Evolutionary conservation across 352 stramenopile species (phyloP).

Genomic region (Globisporangium nunn): DNA sequence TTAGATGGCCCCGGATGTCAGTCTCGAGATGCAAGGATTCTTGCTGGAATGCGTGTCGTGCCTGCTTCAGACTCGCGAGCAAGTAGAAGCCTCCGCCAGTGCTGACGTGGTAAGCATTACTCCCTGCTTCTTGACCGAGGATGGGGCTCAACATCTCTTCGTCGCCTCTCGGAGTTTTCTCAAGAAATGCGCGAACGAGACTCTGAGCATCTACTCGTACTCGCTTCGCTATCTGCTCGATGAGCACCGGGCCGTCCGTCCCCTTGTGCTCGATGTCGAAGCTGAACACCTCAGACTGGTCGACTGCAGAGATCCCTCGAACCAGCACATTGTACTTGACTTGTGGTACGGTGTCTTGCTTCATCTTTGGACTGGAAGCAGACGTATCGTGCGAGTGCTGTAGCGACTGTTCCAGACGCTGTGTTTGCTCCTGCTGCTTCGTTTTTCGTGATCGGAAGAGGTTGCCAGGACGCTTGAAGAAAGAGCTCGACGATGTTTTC

Average conservation of each 20-base stretch:
- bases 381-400: not conserved
- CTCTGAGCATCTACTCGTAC: not conserved
- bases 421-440: slow-evolving; percentile 4
- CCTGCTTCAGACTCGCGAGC: slow-evolving; percentile 17
- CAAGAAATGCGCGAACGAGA: slow-evolving; percentile 12
- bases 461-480: slow-evolving; percentile 20
- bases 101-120: slow-evolving; percentile 13
- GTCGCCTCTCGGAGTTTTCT: slow-evolving; percentile 24
- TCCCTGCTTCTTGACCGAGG: slow-evolving; percentile 22
- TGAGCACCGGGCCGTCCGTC: not conserved
- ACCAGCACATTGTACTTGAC: slow-evolving; percentile 10
- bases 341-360: not conserved
- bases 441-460: slow-evolving; percentile 17
- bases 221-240: slow-evolving; percentile 1
- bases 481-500: slow-evolving; percentile 9
- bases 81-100: slow-evolving; percentile 46
- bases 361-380: not conserved
- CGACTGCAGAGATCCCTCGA: slow-evolving; percentile 2
- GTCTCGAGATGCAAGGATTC: slow-evolving; percentile 28
- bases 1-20: slow-evolving; percentile 41
- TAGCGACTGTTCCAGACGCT: not conserved
- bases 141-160: slow-evolving; percentile 37
- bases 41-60: slow-evolving; percentile 18
- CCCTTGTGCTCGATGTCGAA: slow-evolving; percentile 7
- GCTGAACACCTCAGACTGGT: slow-evolving; percentile 4